Conservation (phyloP, 345 rosid genomes). For the Acer saccharum region DNA sequence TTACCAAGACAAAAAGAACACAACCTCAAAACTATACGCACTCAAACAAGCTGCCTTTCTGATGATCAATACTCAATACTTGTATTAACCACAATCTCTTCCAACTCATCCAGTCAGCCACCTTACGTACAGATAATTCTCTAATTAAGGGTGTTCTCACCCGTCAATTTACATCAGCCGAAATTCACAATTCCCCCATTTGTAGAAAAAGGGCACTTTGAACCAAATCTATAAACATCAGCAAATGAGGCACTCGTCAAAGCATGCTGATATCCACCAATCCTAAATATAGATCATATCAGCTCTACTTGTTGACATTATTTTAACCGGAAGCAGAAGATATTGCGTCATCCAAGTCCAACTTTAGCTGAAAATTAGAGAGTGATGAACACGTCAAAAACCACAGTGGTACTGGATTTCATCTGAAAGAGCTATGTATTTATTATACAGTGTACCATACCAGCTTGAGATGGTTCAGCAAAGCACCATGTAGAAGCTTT, state of each 20-base stretch:
- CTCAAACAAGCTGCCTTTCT: not conserved
- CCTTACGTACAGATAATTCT: too few relatives aligned
- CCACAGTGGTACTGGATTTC: not conserved
- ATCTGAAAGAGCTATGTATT: slow-evolving; percentile 4
- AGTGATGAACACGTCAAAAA: not conserved
- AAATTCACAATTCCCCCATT: not conserved
- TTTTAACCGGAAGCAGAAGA: slow-evolving; percentile 36
- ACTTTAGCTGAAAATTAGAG: slow-evolving; percentile 36
- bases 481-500: slow-evolving; percentile 57
- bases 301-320: not conserved
- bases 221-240: too few relatives aligned
- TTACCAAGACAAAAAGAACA: not conserved
- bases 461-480: slow-evolving; percentile 77
- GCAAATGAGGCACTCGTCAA: too few relatives aligned
- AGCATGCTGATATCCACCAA: not conserved
- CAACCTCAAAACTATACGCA: not conserved
- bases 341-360: slow-evolving; percentile 68
- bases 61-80: not conserved
- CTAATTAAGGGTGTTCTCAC: not conserved
- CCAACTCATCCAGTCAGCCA: not conserved
- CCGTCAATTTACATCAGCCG: not conserved
- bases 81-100: too few relatives aligned
- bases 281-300: not conserved
- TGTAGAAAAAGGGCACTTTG: not conserved
- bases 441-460: slow-evolving; percentile 27